Conservation (phyloP, 768 basidiomycete species). For the Psilocybe azurescens region DNA sequence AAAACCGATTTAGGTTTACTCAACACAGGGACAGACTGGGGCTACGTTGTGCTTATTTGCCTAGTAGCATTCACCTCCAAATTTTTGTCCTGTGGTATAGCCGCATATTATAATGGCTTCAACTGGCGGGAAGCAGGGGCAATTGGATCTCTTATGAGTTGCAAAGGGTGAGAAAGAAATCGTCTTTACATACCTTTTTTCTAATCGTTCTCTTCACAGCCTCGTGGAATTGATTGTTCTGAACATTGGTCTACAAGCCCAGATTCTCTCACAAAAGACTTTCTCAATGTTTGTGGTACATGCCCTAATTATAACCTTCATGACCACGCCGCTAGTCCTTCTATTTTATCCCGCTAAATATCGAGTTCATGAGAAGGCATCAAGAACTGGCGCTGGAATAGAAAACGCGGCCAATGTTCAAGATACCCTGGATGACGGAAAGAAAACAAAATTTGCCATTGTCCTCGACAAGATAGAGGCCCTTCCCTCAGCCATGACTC, state of each 20-base stretch:
- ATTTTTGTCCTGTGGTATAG: constrained; percentile 68
- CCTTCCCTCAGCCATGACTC: constrained; percentile 80
- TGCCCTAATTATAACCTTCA: constrained; percentile 77
- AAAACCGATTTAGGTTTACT: constrained; percentile 81
- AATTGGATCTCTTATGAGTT: constrained; percentile 88
- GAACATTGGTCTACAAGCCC: constrained; percentile 81
- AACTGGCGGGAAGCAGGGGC: constrained; percentile 77
- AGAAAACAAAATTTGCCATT: constrained; percentile 68
- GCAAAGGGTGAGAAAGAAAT: constrained; percentile 69
- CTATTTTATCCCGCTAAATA: constrained; percentile 74
- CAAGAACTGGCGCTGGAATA: constrained; percentile 24
- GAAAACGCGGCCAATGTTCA: constrained; percentile 21
- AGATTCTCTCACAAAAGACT: constrained; percentile 63
- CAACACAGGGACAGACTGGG: constrained; percentile 81
- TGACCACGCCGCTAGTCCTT: constrained; percentile 84
- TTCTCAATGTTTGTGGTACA: constrained; percentile 93
- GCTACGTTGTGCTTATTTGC: constrained; percentile 76
- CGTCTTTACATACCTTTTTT: not conserved
- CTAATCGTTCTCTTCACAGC: constrained; percentile 31
- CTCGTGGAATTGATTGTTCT: constrained; percentile 90
- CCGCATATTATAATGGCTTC: constrained; percentile 69
- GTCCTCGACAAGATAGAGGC: constrained; percentile 84
- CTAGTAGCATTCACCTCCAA: constrained; percentile 81
- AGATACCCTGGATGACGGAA: constrained; percentile 37
- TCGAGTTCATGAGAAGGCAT: constrained; percentile 43